Percentiles rank a stretch among this genome's conserved stretches.
Conservation (phyloP, 768 basidiomycete species). For the Daedalea quercina region DNA sequence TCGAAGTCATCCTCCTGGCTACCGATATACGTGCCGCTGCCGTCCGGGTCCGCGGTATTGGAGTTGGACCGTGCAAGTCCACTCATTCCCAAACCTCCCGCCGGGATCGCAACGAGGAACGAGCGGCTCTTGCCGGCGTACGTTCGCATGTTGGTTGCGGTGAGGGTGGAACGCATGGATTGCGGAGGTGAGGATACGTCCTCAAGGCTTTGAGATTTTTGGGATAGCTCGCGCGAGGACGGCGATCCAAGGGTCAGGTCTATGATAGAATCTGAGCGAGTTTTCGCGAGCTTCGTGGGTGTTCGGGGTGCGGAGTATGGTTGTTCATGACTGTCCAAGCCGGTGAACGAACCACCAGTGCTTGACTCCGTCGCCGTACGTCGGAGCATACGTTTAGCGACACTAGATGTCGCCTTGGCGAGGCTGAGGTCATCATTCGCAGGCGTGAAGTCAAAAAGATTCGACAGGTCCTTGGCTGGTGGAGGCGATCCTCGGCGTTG, state of each 20-base stretch:
- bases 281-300: slow-evolving; percentile 8
- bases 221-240: not conserved
- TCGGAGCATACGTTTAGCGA: slow-evolving; percentile 68
- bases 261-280: slow-evolving; percentile 15
- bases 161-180: slow-evolving; percentile 17
- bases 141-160: slow-evolving; percentile 43
- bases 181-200: slow-evolving; percentile 15
- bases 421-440: not conserved
- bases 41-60: slow-evolving; percentile 5
- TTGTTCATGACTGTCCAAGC: not conserved
- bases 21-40: not conserved
- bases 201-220: slow-evolving; percentile 15
- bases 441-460: slow-evolving; percentile 35
- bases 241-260: slow-evolving; percentile 13
- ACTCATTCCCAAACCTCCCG: slow-evolving; percentile 19
- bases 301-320: slow-evolving; percentile 7
- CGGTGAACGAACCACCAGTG: slow-evolving; percentile 9
- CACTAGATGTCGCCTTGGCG: slow-evolving; percentile 7
- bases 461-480: slow-evolving; percentile 35
- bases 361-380: slow-evolving; percentile 61
- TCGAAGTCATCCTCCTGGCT: slow-evolving; percentile 36
- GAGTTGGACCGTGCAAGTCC: not conserved
- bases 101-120: slow-evolving; percentile 61
- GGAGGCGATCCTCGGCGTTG: not conserved
- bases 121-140: slow-evolving; percentile 79